Conservation (phyloP, 2,329 filamentous ascomycete genomes). For the Fusarium nygamai region DNA sequence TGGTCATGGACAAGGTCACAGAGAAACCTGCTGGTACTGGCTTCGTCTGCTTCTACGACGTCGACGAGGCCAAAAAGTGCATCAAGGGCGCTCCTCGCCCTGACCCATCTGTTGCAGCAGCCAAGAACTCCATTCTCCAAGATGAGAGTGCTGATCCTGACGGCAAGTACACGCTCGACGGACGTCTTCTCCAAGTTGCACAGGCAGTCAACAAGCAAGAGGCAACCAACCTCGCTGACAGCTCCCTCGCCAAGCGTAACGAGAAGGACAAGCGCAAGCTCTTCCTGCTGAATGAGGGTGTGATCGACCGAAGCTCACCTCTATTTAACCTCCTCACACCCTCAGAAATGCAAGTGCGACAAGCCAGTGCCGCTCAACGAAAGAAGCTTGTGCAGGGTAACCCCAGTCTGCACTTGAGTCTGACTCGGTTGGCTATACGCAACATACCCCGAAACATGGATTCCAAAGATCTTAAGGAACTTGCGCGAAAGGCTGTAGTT, state of each 20-base stretch:
- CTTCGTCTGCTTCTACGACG: constrained; percentile 91
- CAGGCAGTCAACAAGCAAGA: constrained; percentile 86
- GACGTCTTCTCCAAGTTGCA: constrained; percentile 84
- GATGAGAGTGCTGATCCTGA: constrained; percentile 83
- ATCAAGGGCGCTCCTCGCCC: constrained; percentile 77
- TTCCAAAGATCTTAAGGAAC: constrained; percentile 88
- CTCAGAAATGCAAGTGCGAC: constrained; percentile 86
- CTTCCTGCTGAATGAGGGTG: constrained; percentile 88
- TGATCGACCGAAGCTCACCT: constrained; percentile 79
- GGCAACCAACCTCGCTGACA: constrained; percentile 78
- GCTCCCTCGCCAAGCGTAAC: constrained; percentile 67
- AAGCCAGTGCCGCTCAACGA: constrained; percentile 86
- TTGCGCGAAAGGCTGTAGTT: constrained; percentile 92
- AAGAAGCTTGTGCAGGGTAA: constrained; percentile 92
- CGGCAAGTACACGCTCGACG: constrained; percentile 90
- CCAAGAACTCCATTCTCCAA: constrained; percentile 85
- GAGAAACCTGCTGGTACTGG: constrained; percentile 90
- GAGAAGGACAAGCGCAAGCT: constrained; percentile 91
- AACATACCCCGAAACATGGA: constrained; percentile 87
- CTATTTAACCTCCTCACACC: constrained; percentile 80
- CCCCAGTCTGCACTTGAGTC: constrained; percentile 85
- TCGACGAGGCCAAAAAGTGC: constrained; percentile 79
- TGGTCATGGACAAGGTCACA: constrained; percentile 87
- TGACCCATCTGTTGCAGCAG: constrained; percentile 53
- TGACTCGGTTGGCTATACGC: constrained; percentile 89